Evolutionary conservation across 2,329 filamentous ascomycete genomes (phyloP).

Genomic region (Penicillium sp.): DNA sequence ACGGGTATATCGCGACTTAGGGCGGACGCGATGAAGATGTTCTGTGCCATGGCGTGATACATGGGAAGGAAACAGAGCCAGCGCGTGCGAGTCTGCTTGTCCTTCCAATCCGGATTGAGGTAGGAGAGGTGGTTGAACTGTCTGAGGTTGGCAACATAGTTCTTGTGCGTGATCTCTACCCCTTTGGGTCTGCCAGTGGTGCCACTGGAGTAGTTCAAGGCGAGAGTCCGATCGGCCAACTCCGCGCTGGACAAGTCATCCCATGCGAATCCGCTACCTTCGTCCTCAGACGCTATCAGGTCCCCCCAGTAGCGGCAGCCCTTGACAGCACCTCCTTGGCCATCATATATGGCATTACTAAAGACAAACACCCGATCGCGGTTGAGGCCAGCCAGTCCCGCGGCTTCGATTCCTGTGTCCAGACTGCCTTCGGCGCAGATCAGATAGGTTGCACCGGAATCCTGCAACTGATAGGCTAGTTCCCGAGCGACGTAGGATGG

Average conservation of each 20-base stretch:
- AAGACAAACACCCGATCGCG: conserved; percentile 56
- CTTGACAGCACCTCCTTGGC: too few relatives aligned
- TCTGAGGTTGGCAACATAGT: conserved; percentile 69
- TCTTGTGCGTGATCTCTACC: conserved; percentile 68
- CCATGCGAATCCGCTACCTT: conserved; percentile 57
- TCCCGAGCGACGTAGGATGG: conserved; percentile 62
- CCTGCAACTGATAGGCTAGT: conserved; percentile 64
- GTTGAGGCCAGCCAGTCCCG: conserved; percentile 49
- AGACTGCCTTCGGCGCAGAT: conserved; percentile 52
- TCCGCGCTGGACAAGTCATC: conserved; percentile 28
- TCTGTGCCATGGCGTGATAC: conserved; percentile 67
- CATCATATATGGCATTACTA: conserved; percentile 48
- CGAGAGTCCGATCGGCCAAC: too few relatives aligned
- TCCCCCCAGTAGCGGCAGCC: conserved; percentile 56
- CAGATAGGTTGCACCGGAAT: conserved; percentile 60
- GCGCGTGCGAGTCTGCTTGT: conserved; percentile 36
- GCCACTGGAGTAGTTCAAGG: conserved; percentile 65
- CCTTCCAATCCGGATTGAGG: conserved; percentile 48
- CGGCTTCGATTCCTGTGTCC: conserved; percentile 58
- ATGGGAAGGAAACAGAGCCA: conserved; percentile 65
- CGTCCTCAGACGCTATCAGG: conserved; percentile 46
- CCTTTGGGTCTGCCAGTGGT: conserved; percentile 79
- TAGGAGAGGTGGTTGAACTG: too few relatives aligned
- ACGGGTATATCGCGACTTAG: conserved; percentile 49
- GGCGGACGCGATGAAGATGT: conserved; percentile 56